Evolutionary conservation across 768 basidiomycete species (phyloP).

Genomic region (Mycena polygramma): DNA sequence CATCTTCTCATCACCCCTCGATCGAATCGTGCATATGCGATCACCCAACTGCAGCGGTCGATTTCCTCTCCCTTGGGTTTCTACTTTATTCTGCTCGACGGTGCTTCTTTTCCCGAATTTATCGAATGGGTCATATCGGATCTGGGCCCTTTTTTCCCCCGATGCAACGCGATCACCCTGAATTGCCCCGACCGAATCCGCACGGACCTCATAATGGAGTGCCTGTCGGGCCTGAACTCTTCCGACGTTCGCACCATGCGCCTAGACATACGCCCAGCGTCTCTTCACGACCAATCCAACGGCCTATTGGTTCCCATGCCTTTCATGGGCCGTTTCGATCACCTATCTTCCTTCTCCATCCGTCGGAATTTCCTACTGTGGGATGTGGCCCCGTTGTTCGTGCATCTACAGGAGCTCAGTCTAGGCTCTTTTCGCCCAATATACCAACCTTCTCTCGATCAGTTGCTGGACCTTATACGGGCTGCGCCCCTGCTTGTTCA

Average conservation of each 20-base stretch:
- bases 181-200: not conserved
- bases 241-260: not conserved
- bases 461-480: not conserved
- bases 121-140: too few species aligned
- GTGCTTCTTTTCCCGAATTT: too few species aligned
- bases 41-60: not conserved
- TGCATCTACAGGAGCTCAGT: not conserved
- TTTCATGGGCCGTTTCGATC: not conserved
- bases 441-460: not conserved
- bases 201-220: not conserved
- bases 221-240: too few species aligned
- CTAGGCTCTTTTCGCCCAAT: not conserved
- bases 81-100: not conserved
- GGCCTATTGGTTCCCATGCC: not conserved
- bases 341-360: not conserved
- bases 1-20: not conserved
- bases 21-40: not conserved
- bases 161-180: not conserved
- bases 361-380: not conserved
- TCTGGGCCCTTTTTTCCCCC: too few species aligned
- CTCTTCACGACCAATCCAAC: not conserved
- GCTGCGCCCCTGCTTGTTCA: not conserved
- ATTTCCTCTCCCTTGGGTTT: not conserved
- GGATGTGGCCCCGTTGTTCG: not conserved
- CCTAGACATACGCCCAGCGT: not conserved